phyloP scores from a whole-genome alignment of 495 filamentous ascomycete species.

The Hapsidospora chrysogenum region DNA sequence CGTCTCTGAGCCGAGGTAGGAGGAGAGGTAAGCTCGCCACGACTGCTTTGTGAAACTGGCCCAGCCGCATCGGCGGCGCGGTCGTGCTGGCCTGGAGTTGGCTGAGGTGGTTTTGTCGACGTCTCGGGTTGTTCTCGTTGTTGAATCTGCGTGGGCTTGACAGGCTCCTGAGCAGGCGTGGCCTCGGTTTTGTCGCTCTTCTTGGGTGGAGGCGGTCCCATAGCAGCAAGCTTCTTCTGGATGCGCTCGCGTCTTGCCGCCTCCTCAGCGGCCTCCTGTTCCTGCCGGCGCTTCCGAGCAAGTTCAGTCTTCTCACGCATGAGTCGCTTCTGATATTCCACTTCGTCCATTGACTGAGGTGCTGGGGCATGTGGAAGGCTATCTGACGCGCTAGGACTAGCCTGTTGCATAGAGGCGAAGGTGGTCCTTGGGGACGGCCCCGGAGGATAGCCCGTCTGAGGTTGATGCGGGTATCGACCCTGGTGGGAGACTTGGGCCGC shows the following conservation, averaged over 20 bases:
- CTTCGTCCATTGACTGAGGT: slow-evolving; percentile 33
- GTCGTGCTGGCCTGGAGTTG: not conserved
- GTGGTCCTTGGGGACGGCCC: slow-evolving; percentile 30
- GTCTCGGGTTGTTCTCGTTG: slow-evolving; percentile 12
- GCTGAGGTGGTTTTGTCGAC: slow-evolving; percentile 6
- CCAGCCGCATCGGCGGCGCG: not conserved
- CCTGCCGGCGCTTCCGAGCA: slow-evolving; percentile 59
- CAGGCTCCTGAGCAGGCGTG: slow-evolving; percentile 17
- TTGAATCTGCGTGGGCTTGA: slow-evolving; percentile 21
- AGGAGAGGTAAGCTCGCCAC: not conserved
- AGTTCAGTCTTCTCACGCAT: slow-evolving; percentile 72
- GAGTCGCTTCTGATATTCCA: slow-evolving; percentile 54
- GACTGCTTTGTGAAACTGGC: not conserved
- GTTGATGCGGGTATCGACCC: slow-evolving; percentile 1
- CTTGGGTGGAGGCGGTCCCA: slow-evolving; percentile 55
- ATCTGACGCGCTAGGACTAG: too few relatives aligned
- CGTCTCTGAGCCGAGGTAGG: not conserved
- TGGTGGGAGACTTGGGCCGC: not conserved
- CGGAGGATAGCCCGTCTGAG: slow-evolving; percentile 5
- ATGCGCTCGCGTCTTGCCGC: slow-evolving; percentile 68
- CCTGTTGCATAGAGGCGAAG: too few relatives aligned
- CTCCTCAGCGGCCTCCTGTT: slow-evolving; percentile 70
- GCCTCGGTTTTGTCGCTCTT: slow-evolving; percentile 31
- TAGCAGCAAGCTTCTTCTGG: slow-evolving; percentile 58
- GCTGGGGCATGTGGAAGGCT: slow-evolving; percentile 10